phyloP scores from a whole-genome alignment of 768 basidiomycete genomes.

The Cystofilobasidium ferigula region DNA sequence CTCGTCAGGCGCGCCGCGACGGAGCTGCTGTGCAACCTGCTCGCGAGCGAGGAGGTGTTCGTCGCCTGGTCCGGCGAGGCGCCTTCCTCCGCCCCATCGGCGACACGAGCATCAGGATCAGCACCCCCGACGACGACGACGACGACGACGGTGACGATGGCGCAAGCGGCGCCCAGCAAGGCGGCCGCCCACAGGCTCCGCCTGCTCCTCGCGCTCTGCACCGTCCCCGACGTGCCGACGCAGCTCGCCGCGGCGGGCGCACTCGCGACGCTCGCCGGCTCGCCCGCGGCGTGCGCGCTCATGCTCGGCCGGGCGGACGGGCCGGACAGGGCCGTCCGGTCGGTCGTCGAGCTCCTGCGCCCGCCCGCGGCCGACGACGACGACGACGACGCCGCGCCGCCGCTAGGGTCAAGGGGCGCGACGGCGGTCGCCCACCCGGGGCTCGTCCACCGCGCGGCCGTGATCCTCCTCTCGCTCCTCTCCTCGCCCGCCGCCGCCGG shows the following conservation, averaged over 20 bases:
- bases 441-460: constrained; percentile 63
- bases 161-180: constrained; percentile 35
- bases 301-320: constrained; percentile 29
- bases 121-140: not conserved
- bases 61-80: constrained; percentile 49
- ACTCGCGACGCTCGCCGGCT: constrained; percentile 63
- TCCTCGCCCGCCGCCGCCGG: not conserved
- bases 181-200: constrained; percentile 46
- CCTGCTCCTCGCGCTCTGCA: constrained; percentile 69
- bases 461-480: constrained; percentile 61
- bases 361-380: constrained; percentile 28
- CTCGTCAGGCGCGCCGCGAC: constrained; percentile 76
- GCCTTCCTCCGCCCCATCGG: not conserved
- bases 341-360: constrained; percentile 19
- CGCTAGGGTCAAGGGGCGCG: constrained; percentile 29
- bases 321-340: constrained; percentile 10
- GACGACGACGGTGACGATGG: constrained; percentile 31
- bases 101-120: not conserved
- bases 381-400: constrained; percentile 37
- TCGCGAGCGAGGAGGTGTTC: constrained; percentile 65
- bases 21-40: constrained; percentile 85
- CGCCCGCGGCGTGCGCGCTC: constrained; percentile 30
- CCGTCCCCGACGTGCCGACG: constrained; percentile 74
- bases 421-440: constrained; percentile 42
- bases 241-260: constrained; percentile 83